These are phyloP conservation scores for Hypoxylon trugodes DNA, from an alignment of 495 filamentous ascomycete genomes.

Conservation along the genomic window DNA sequence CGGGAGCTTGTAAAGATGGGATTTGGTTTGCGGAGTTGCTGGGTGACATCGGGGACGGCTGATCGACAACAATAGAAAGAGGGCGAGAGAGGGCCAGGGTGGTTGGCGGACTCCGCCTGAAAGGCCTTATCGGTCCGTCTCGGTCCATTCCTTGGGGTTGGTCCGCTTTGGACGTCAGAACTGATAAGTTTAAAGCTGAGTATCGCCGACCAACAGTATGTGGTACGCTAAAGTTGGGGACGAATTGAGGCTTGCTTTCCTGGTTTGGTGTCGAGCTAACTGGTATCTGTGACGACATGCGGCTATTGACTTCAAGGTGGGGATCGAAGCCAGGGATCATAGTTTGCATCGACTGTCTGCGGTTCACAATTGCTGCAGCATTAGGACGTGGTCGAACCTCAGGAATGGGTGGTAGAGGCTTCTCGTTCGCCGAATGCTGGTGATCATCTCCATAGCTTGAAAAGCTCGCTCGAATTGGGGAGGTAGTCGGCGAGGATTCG, in stretches of 20 bases:
- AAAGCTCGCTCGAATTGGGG: slow-evolving; percentile 58
- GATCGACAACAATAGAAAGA: slow-evolving; percentile 59
- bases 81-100: slow-evolving; percentile 54
- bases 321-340: slow-evolving; percentile 53
- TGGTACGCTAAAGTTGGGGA: slow-evolving; percentile 60
- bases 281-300: slow-evolving; percentile 11
- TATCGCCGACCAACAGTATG: slow-evolving; percentile 54
- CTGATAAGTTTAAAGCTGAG: slow-evolving; percentile 45
- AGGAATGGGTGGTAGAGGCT: slow-evolving; percentile 21
- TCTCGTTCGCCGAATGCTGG: slow-evolving; percentile 28
- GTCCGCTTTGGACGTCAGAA: slow-evolving; percentile 1
- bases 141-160: slow-evolving; percentile 19
- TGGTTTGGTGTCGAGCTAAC: slow-evolving; percentile 15
- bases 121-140: slow-evolving; percentile 30
- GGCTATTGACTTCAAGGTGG: slow-evolving; percentile 36
- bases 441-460: slow-evolving; percentile 49
- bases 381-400: slow-evolving; percentile 58
- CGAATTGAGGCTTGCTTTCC: slow-evolving; percentile 33
- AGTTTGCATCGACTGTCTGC: slow-evolving; percentile 62
- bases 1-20: slow-evolving; percentile 29
- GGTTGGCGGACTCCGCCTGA: slow-evolving; percentile 53
- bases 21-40: background rate
- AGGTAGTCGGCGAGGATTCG: slow-evolving; percentile 61
- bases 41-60: slow-evolving; percentile 51
- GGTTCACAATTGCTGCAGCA: slow-evolving; percentile 59